Evolutionary conservation across 2,329 filamentous ascomycete species (phyloP), one percentile per base, ranked within the genome.

Genomic region (Clarireedia monteithiana): DNA sequence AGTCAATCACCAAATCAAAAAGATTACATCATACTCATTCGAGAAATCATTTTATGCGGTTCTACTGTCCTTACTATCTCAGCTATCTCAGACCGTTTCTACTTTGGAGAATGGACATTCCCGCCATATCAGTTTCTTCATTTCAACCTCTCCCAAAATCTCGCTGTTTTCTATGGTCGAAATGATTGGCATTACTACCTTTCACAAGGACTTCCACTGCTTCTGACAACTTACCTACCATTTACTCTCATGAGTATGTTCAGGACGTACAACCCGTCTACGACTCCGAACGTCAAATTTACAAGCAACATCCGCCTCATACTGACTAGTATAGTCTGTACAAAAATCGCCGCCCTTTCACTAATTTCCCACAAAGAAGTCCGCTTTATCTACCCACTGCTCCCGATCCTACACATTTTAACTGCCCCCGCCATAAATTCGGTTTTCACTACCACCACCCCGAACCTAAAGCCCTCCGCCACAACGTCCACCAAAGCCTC

Each of bases 181-280:
- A 97, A 95, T 71, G 84, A 89, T 60, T 86, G 86, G 79, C 91
- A 96, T 71, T 99, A 97, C 74, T 99, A 96, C 70, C 72, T 95
- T 30, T 86, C 88, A 0, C 91, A 99, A 72, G 94, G 91, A 4
- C 78, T 96, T 26, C 92, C 94, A 2, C 79, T 97, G 0, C 81
- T 96, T 5, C 84, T 94, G 34, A 96, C 87, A 7, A 91, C 89
- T 1, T 84, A 84, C 44, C 74, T 96, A 2, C 91, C 91, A 0
- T 95, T 96, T 68, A 80, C 83, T 7, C 66, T 87, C 1, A 68
- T 95, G 6, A 86, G 40, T 72, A 63, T 74, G 5, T 66, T 74
- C 39, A 57, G 68, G 7, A 56, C 68, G 46, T 61, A 62, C 23
- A 60, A 55, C 9, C 36, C 42, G 15, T 20, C 30, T n/a, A 42